Base-by-base conservation (phyloP, 164 flowering plant species). In the Tetracentron sinense region DNA sequence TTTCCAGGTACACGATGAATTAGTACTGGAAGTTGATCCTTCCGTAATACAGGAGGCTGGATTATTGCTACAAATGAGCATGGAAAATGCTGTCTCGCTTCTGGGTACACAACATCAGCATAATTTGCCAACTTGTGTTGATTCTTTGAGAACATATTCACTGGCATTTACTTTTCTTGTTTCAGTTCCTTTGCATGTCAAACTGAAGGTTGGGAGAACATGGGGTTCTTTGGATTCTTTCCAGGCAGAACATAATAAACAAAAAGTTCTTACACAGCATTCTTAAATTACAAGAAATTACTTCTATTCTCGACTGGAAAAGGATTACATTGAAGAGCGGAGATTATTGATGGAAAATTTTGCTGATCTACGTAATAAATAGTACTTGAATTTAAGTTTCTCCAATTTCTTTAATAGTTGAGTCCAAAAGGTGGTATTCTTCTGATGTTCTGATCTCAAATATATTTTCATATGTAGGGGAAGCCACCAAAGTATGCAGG, bases 151-250 rank as follows among this genome's bases (percentile, higher is more conserved):
- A 16, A 47, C 25, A 31, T 22, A 51, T 51, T 51, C 4, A 51
- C 56, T 63, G 31, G 47, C 6, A 28, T 1, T 1, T 35, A n/a
- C n/a, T 48, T 61, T 65, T 59, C 42, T 54, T 67, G 35, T 77
- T 78, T 38, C 85, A 91, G 99, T 95, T 77, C 96, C 97, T 64
- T 65, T 94, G 81, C 86, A 55, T 60, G 94, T 83, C 65, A 91
- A 95, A 66, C 60, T 91, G 71, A 89, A 82, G 81, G 77, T 85
- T 73, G 99, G 97, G 63, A 84, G 76, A 81, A 86, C 96, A 50
- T 95, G 99, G 97, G 99, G 97, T 22, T 79, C 99, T 38, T 69
- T 88, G 75, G 87, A 89, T 72, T 86, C 91, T 66, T 83, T 82
- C 71, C 66, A 64, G 5, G 72, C 62, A 42, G 82, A 67, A 44